Conservation (phyloP, 768 basidiomycete species). For the Tricholoma hemisulphureum region DNA sequence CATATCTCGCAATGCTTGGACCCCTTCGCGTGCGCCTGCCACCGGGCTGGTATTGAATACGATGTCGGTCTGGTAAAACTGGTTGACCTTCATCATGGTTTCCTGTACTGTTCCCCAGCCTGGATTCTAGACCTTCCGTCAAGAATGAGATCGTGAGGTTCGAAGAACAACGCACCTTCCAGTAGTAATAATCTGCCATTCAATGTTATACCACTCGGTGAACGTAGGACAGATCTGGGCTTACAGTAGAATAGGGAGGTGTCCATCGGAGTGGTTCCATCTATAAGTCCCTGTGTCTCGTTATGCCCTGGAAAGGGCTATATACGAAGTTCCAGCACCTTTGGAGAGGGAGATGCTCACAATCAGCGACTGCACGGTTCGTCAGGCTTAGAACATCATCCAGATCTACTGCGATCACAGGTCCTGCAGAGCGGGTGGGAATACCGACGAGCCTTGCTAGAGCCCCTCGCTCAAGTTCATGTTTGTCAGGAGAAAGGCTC, state of each 20-base stretch:
- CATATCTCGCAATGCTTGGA: constrained; percentile 52
- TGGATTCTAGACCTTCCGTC: constrained; percentile 37
- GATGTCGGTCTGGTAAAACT: constrained; percentile 54
- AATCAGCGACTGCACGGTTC: constrained; percentile 55
- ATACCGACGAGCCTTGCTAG: constrained; percentile 22
- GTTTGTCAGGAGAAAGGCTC: constrained; percentile 6
- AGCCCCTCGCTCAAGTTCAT: constrained; percentile 23
- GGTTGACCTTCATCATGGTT: constrained; percentile 56
- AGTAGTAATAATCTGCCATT: constrained; percentile 66
- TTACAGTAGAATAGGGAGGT: constrained; percentile 60
- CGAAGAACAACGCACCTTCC: constrained; percentile 50
- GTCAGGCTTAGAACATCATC: constrained; percentile 69
- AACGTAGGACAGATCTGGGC: constrained; percentile 17
- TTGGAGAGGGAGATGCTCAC: constrained; percentile 35
- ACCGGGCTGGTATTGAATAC: constrained; percentile 52
- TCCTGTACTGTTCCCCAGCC: constrained; percentile 62
- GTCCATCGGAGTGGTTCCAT: constrained; percentile 44
- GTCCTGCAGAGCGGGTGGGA: constrained; percentile 25
- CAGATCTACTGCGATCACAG: constrained; percentile 61
- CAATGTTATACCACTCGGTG: neutral
- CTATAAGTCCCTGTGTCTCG: constrained; percentile 39
- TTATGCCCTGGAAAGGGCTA: constrained; percentile 58
- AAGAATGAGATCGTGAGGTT: neutral
- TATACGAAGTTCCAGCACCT: neutral
- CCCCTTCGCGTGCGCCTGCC: constrained; percentile 59